Percentiles rank a stretch among this genome's conserved stretches.
These are phyloP conservation scores for Moniliella sp. DNA, from an alignment of 1,284 basidiomycete genomes.

Conservation along the genomic window DNA sequence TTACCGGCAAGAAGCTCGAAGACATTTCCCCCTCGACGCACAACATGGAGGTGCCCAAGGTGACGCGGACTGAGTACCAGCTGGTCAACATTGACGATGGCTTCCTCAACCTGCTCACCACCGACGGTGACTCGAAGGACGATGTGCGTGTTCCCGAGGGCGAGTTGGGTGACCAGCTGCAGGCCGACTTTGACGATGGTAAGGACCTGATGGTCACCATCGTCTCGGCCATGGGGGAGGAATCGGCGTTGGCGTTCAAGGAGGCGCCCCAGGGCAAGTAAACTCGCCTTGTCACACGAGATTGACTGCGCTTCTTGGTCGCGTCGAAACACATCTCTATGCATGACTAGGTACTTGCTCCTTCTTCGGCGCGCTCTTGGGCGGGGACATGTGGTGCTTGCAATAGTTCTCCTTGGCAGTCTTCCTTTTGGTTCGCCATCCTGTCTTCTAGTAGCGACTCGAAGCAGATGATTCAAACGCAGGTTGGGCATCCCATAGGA, in stretches of 20 bases:
- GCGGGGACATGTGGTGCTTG: no score
- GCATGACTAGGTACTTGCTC: no score
- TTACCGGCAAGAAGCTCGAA: constrained; percentile 40
- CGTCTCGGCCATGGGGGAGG: constrained; percentile 73
- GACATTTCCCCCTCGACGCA: constrained; percentile 95
- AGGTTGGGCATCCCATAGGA: no score
- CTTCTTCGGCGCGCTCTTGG: no score
- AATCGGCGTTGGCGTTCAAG: constrained; percentile 56
- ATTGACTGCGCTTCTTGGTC: no score
- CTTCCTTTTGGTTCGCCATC: no score
- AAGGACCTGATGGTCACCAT: constrained; percentile 67
- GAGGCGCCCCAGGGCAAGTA: constrained; percentile 30
- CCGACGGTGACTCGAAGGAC: constrained; percentile 68
- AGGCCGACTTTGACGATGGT: constrained; percentile 55
- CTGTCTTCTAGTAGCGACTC: no score
- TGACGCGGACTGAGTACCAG: constrained; percentile 68
- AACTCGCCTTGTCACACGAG: no score
- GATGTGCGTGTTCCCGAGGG: constrained; percentile 81
- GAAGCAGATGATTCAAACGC: no score
- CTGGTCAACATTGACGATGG: constrained; percentile 47
- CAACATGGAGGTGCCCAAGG: constrained; percentile 97
- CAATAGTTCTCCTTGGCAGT: no score
- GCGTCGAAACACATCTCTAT: no score
- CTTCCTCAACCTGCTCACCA: constrained; percentile 81
- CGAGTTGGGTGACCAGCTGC: constrained; percentile 58